Evolutionary conservation across 768 basidiomycete species (phyloP), one percentile per base, ranked within the genome.

Genomic region (Tricholoma flavovirens): DNA sequence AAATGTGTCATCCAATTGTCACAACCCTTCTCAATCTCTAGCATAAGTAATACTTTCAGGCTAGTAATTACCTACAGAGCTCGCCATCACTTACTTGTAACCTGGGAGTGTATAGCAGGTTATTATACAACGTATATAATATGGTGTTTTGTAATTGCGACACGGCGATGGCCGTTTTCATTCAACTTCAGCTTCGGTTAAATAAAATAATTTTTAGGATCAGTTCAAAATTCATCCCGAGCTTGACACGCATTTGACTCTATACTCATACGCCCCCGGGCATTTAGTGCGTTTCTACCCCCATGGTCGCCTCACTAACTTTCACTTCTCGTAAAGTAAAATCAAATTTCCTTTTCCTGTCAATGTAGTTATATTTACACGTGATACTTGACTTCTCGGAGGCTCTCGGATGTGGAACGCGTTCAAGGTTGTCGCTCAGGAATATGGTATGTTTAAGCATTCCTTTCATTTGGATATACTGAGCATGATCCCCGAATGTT

Each of bases 291-390:
- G 38, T 40, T 19, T 14, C 22, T 14, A 6, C 17, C 35, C 24
- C 14, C 38, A 42, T 43, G 26, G 57, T 57, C 57, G 56, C 57
- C 42, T 49, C 59, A 40, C 49, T 62, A 11, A 50, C 55, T 26
- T 26, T 26, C 19, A 53, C 51, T 29, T 60, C 64, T 56, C 62
- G 57, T 38, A 51, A 52, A 29, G 66, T 64, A 58, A 57, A 56
- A 60, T 58, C 57, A 56, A 56, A 57, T 63, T 60, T 51, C 32
- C 19, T 45, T 45, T 24, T 45, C 3, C 14, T 29, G 14, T 46
- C 11, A 15, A n/a, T 17, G n/a, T 29, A 15, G 40, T 19, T 42
- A 2, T 49, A 29, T 14, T 49, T 30, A 49, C 46, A 49, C 46
- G 46, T 49, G 46, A 49, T 22, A 30, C 17, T 11, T 29, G 19